Base-by-base conservation (phyloP, 108 stramenopile species). In the Nitzschia sp. region DNA sequence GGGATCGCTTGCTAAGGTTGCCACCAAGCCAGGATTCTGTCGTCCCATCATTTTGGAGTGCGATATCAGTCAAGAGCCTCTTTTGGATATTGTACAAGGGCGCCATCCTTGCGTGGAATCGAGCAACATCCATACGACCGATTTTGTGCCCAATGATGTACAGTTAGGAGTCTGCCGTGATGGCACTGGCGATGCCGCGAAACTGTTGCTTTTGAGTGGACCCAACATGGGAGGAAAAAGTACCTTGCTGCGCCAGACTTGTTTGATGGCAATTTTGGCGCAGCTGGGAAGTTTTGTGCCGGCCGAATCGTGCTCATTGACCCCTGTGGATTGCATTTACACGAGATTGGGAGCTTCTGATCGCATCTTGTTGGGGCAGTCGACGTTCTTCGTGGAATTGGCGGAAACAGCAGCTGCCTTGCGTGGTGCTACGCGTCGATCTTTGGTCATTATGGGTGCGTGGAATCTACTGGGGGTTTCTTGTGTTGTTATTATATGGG, bases 271-370 rank as follows among this genome's bases (percentile, higher is more conserved):
- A 19, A 95, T 99, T 63, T 71, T 99, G 54, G 98, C 98, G 0
- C 99, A 99, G 81, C 85, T 96, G 17, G 99, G 99, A 39, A 96
- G 95, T 57, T 98, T 83, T 65, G 99, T 99, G n/a, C 97, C 98
- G 3, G 99, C 98, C 15, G 92, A 95, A 55, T 59, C 75, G 17
- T 93, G 89, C 61, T 62, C 54, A 15, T 67, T 98, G 48, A 97
- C 97, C 12, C 99, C 99, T 21, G 79, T 97, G 15, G 99, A 99
- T 80, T 89, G 98, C 21, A 97, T 99, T 62, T 99, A 96, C 65
- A 99, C 99, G 40, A 85, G 99, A 9, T 86, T 99, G 8, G 99
- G 99, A n/a, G 99, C 99, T 3, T 90, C 90, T 20, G 99, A 99
- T 73, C 84, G 97, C n/a, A 97, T 99, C 68, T 80, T 99, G 40